Evolutionary conservation across 2,329 filamentous ascomycete species (phyloP), one percentile per base, ranked within the genome.

Genomic region (Xylaria sp.): DNA sequence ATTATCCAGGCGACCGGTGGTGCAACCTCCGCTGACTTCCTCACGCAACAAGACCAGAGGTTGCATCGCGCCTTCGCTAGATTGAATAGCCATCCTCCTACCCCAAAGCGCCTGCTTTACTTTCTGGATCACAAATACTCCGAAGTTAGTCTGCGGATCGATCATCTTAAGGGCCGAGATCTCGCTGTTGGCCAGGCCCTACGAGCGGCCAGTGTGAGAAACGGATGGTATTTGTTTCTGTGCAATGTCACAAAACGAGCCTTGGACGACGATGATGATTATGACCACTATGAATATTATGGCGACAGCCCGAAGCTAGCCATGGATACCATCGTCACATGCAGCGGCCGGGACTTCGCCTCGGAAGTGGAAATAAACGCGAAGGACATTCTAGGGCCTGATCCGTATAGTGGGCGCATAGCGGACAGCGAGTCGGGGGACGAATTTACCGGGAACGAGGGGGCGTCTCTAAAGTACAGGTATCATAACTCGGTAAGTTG

Each of bases 151-250:
- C 43, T 62, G 0, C n/a, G 33, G 3, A 17, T 62, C 13, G 49
- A 51, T 46, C 60, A 62, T 17, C 54, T 62, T 7, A 62, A 62
- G 37, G 60, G 60, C 11, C 54, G 60, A 33, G 60, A 62, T 47
- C 54, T 41, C 31, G 60, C 60, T 27, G 33, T 59, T 35, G 48
- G 31, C 13, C 19, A 43, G 15, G 43, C 35, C 5, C 48, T 58
- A 3, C 19, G 27, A 21, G 33, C 29, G 15, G 41, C 41, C 21
- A 49, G 48, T 48, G 11, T 29, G 29, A 54, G 13, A 8, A 62
- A 54, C 9, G 43, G 41, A 29, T 62, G 48, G 31, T 54, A 54
- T 21, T 2, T 58, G 35, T 62, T 62, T 31, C 51, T 62, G 44
- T 58, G 47, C 48, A 58, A 58, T 49, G 37, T 58, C 33, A 62